Percentiles rank a stretch among this genome's conserved stretches.
These are phyloP conservation scores for Cladosporium oxysporum DNA, from an alignment of 2,329 filamentous ascomycete genomes.

Conservation along the genomic window DNA sequence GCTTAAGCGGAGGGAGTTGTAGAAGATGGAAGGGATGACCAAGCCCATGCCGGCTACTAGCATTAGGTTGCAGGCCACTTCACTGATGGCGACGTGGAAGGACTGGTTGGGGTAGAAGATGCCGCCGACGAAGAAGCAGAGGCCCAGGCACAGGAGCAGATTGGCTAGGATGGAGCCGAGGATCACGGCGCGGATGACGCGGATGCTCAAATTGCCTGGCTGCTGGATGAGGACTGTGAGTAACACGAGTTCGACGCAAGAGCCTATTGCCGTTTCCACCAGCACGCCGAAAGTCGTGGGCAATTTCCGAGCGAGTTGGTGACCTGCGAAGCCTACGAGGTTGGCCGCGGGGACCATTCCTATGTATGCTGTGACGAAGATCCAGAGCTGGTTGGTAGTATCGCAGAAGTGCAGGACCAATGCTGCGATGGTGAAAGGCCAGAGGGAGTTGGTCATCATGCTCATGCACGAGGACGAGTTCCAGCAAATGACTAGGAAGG, in stretches of 20 bases:
- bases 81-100: constrained; percentile 75
- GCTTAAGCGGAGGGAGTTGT: constrained; percentile 41
- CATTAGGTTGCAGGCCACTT: constrained; percentile 75
- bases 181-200: constrained; percentile 77
- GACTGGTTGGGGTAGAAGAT: constrained; percentile 66
- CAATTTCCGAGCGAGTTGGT: constrained; percentile 71
- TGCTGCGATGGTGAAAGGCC: constrained; percentile 52
- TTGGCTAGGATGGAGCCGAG: constrained; percentile 81
- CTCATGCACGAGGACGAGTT: constrained; percentile 48
- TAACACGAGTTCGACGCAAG: constrained; percentile 76
- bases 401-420: constrained; percentile 51
- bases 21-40: constrained; percentile 56
- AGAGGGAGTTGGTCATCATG: constrained; percentile 51
- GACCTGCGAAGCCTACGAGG: constrained; percentile 62
- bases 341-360: constrained; percentile 55
- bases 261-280: constrained; percentile 56
- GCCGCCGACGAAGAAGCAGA: constrained; percentile 79
- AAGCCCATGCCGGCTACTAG: constrained; percentile 67
- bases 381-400: constrained; percentile 40
- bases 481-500: constrained; percentile 50
- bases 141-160: constrained; percentile 75
- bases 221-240: constrained; percentile 70
- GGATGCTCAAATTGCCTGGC: constrained; percentile 25
- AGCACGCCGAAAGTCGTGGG: constrained; percentile 71
- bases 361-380: constrained; percentile 52